Percentiles rank a stretch among this genome's conserved stretches.
phyloP scores from a whole-genome alignment of 805 yeast genomes.

The Candida schatavii region DNA sequence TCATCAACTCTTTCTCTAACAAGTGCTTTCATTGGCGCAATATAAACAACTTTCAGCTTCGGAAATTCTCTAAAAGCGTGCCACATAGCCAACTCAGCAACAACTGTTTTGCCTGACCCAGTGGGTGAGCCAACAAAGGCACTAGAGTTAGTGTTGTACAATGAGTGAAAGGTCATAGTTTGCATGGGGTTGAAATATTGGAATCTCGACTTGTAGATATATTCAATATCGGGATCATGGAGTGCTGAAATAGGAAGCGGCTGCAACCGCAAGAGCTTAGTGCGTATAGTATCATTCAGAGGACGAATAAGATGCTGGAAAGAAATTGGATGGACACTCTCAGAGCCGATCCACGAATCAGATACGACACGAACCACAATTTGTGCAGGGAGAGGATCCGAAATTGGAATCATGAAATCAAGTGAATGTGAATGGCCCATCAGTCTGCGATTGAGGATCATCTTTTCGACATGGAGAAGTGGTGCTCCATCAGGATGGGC shows the following conservation, averaged over 20 bases:
- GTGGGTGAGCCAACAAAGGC: conserved; percentile 97
- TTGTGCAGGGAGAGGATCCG: conserved; percentile 90
- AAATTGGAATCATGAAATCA: conserved; percentile 88
- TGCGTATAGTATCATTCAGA: conserved; percentile 78
- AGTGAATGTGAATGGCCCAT: conserved; percentile 26
- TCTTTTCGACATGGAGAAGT: conserved; percentile 78
- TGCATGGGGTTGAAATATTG: conserved; percentile 97
- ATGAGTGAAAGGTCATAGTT: conserved; percentile 90
- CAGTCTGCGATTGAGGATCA: conserved; percentile 62
- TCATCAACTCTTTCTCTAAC: conserved; percentile 83
- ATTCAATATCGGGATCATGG: conserved; percentile 63
- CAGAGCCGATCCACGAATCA: conserved; percentile 89
- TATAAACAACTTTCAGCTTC: conserved; percentile 74
- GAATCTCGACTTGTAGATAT: conserved; percentile 65
- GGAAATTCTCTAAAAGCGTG: conserved; percentile 86
- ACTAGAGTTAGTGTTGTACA: conserved; percentile 75
- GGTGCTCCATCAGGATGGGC: conserved; percentile 54
- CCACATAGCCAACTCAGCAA: conserved; percentile 97
- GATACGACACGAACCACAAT: conserved; percentile 75
- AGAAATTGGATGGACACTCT: conserved; percentile 70
- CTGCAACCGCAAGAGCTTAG: conserved; percentile 73
- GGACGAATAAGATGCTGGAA: conserved; percentile 91
- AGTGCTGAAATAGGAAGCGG: conserved; percentile 86
- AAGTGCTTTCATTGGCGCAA: conserved; percentile 88
- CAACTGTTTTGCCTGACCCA: conserved; percentile 97